Base-by-base conservation (phyloP, 1,284 basidiomycete species). In the Ustilago sp. region DNA sequence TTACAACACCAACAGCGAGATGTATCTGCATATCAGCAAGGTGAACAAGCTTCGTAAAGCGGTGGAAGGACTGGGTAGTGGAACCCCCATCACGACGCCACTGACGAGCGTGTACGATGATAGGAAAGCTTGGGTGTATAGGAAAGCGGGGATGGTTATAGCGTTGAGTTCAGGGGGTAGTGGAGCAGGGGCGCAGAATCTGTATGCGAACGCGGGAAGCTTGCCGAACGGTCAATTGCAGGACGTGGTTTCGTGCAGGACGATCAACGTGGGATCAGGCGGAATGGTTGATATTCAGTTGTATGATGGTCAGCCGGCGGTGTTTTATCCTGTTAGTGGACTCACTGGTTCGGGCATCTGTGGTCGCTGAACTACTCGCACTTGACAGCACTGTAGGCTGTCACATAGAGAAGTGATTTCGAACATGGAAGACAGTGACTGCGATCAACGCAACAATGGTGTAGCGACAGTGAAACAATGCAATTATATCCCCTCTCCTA, bases 121-220 rank as follows among this genome's bases (percentile, higher is more conserved):
- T 28, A n/a, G 32, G 15, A 13, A 89, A 65, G 88, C 90, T 0
- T 86, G 93, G 48, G 90, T 88, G 0, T 84, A 92, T 34, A 89
- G 88, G 55, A 93, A 93, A 85, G 87, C 89, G 0, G 91, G 92
- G 1, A 85, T 93, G 72, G 88, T 93, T 54, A 87, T 90, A 8
- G 88, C 93, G 17, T 85, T 93, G 59, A 90, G 91, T 19, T 93
- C 93, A 86, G 86, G 87, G 35, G 92, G 92, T 41, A 86, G 87
- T 8, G 83, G 81, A 43, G 79, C 85, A 13, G 85, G 88, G 1
- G 86, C 87, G 54, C 86, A 83, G 31, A 69, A 78, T 4, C 80
- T 79, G 7, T 64, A 84, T 17, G 73, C 83, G 59, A 68, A 86
- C 11, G 64, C 78, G 0, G 68, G 82, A 12, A 32, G 52, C 85